A percentile compares a stretch with the other conserved stretches of the same genome.
phyloP scores from a whole-genome alignment of 441 rosid genomes.

The Flueggea neowawraea region DNA sequence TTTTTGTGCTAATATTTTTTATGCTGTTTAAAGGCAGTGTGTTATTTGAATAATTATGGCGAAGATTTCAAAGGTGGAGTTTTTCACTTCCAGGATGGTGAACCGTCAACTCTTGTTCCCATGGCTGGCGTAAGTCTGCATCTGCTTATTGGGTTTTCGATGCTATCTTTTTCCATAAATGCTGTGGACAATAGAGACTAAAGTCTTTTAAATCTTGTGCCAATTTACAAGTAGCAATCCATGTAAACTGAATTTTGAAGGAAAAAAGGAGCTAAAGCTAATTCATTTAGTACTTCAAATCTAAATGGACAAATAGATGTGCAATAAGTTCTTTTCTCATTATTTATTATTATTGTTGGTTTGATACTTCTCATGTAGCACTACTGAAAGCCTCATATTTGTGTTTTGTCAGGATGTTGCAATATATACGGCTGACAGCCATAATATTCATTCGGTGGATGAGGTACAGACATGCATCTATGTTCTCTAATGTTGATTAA shows the following conservation, averaged over 20 bases:
- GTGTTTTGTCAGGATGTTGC: constrained; percentile 57
- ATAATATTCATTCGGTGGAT: constrained; percentile 79
- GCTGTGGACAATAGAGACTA: no score
- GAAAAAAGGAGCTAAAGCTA: neutral
- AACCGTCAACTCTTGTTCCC: constrained; percentile 54
- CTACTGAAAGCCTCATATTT: constrained; percentile 1
- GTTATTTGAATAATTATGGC: constrained; percentile 75
- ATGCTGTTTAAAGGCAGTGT: constrained; percentile 60
- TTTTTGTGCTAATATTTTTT: constrained; percentile 6
- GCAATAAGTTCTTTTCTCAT: no score
- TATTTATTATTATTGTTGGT: no score
- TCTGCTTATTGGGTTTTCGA: neutral
- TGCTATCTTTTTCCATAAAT: no score
- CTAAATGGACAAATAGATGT: no score
- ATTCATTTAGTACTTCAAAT: neutral
- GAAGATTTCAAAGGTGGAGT: constrained; percentile 82
- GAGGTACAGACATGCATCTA: constrained; percentile 44
- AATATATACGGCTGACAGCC: constrained; percentile 84
- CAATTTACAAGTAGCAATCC: neutral
- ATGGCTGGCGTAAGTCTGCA: constrained; percentile 62
- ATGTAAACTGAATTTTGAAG: neutral
- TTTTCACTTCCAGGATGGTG: constrained; percentile 81
- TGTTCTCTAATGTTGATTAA: neutral
- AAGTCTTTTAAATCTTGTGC: neutral
- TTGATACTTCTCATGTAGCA: neutral